Conservation (phyloP, 805 yeast genomes). For the Metschnikowia dekortorum region DNA sequence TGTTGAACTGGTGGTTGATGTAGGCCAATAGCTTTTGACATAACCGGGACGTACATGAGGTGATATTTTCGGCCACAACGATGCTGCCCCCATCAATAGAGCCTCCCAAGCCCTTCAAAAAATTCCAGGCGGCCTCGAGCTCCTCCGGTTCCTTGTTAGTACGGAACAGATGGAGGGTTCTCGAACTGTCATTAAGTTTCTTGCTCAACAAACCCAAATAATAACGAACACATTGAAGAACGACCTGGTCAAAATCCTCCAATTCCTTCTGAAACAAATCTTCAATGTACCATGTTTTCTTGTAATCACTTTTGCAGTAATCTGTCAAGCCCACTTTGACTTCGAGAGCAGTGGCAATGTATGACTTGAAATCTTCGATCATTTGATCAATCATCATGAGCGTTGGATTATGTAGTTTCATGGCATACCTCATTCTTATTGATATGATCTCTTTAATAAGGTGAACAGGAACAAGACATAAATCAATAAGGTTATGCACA, state of each 20-base stretch:
- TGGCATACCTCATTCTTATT: constrained; percentile 71
- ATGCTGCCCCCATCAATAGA: constrained; percentile 77
- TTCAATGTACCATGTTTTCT: constrained; percentile 67
- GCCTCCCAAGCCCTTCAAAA: constrained; percentile 70
- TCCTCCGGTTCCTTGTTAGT: constrained; percentile 91
- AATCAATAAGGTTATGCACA: constrained; percentile 56
- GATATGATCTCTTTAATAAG: constrained; percentile 74
- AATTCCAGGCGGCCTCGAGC: constrained; percentile 75
- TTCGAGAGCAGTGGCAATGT: constrained; percentile 69
- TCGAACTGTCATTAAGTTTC: constrained; percentile 74
- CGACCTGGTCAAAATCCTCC: constrained; percentile 54
- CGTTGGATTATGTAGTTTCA: constrained; percentile 76
- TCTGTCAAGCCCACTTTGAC: constrained; percentile 64
- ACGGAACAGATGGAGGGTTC: constrained; percentile 57
- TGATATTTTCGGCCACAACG: constrained; percentile 74
- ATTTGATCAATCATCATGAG: constrained; percentile 95
- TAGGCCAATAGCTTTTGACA: constrained; percentile 66
- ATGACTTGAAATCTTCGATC: constrained; percentile 76
- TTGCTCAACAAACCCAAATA: constrained; percentile 66
- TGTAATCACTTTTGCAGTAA: constrained; percentile 49
- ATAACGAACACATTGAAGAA: constrained; percentile 69
- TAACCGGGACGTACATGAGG: constrained; percentile 60
- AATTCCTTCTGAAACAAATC: constrained; percentile 55
- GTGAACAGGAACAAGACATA: constrained; percentile 73
- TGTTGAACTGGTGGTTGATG: constrained; percentile 60